Conservation (phyloP, 2,329 filamentous ascomycete species). For the Rugonectria rugulosa region DNA sequence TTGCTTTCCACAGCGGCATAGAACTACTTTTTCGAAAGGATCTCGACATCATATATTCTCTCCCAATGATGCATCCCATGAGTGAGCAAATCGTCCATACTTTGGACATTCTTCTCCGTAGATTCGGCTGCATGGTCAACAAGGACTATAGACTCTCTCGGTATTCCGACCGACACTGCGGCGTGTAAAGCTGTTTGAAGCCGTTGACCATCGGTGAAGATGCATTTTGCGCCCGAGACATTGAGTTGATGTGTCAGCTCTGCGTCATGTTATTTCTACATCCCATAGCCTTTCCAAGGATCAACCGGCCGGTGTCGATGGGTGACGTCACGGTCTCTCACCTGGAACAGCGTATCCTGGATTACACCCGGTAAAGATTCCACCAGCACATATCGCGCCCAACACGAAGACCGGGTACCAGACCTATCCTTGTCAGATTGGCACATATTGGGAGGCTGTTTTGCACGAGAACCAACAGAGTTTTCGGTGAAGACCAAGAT, state of each 20-base stretch:
- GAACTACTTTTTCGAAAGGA: background rate
- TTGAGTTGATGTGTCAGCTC: constrained; percentile 14
- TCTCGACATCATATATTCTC: background rate
- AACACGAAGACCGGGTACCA: constrained; percentile 6
- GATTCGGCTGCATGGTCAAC: background rate
- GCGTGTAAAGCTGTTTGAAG: constrained; percentile 3
- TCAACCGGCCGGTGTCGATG: accelerated
- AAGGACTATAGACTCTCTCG: background rate
- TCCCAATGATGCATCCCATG: background rate
- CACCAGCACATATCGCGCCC: constrained; percentile 1
- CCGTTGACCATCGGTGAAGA: constrained; percentile 4
- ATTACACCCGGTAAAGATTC: constrained; percentile 15
- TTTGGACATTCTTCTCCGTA: background rate
- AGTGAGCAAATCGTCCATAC: background rate
- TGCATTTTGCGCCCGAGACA: constrained; percentile 5
- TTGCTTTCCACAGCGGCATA: background rate
- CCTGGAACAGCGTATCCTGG: constrained; percentile 3
- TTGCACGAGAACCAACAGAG: background rate
- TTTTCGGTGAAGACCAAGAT: constrained; percentile 8
- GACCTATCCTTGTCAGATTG: background rate
- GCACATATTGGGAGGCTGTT: background rate
- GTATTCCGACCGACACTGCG: background rate
- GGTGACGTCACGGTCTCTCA: background rate
- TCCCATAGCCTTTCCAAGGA: background rate
- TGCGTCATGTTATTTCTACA: background rate